A percentile compares a stretch with the other conserved stretches of the same genome.
Evolutionary conservation across 129 eudicot species (phyloP).

Genomic region (Ambrosia trifida): DNA sequence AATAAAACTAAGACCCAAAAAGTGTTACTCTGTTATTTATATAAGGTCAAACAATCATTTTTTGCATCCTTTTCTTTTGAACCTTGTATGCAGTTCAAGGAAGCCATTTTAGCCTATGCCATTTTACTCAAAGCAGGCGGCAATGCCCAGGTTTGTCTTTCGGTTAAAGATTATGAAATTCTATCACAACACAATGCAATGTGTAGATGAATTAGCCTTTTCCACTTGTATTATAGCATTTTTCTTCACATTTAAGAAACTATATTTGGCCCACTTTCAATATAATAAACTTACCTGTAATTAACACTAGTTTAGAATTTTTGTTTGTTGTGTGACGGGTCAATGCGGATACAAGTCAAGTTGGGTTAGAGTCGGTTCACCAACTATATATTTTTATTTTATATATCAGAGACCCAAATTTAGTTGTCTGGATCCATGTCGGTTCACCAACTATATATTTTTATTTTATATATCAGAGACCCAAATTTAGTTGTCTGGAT

Average conservation of each 20-base stretch:
- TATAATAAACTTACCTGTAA: neutral
- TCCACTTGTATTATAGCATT: neutral
- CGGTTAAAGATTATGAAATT: neutral
- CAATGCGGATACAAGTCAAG: neutral
- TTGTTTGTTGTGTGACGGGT: neutral
- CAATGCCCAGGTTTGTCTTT: slow-evolving; percentile 50
- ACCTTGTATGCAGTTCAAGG: slow-evolving; percentile 74
- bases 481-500: too few relatives aligned
- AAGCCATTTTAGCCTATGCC: slow-evolving; percentile 85
- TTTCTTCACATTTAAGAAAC: neutral
- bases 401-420: neutral
- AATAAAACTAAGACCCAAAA: neutral
- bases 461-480: neutral
- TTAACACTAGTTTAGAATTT: neutral
- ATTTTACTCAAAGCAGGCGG: slow-evolving; percentile 65
- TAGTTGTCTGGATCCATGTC: too few relatives aligned
- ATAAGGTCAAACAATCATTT: slow-evolving; percentile 14
- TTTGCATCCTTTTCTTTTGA: slow-evolving; percentile 17
- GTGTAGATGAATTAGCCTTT: neutral
- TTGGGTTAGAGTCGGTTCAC: neutral
- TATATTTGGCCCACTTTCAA: neutral
- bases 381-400: neutral
- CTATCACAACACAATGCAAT: slow-evolving; percentile 1
- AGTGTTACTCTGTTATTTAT: slow-evolving; percentile 1
- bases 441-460: neutral